Percentiles rank a stretch among this genome's conserved stretches.
Evolutionary conservation across 495 filamentous ascomycete species (phyloP).

Genomic region (Trypethelium eluteriae): DNA sequence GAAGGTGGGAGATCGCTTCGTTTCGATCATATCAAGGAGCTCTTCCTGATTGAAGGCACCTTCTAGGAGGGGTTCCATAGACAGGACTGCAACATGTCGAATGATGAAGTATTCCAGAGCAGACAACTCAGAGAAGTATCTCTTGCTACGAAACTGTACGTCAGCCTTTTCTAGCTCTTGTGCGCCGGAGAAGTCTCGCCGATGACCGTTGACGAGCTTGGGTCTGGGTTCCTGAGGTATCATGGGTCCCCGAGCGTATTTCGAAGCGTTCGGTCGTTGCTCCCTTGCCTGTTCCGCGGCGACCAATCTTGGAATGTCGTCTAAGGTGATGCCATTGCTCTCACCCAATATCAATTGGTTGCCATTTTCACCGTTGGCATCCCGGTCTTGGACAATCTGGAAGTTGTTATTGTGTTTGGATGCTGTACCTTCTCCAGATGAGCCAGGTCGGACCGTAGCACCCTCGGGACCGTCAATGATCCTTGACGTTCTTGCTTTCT

Average conservation of each 20-base stretch:
- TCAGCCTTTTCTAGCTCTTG: constrained; percentile 50
- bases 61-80: constrained; percentile 89
- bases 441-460: constrained; percentile 66
- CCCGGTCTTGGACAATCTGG: constrained; percentile 82
- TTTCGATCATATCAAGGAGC: constrained; percentile 88
- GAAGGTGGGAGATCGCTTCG: constrained; percentile 74
- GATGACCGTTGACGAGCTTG: constrained; percentile 64
- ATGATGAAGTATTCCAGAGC: constrained; percentile 97
- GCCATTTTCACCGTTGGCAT: constrained; percentile 61
- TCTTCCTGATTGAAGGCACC: constrained; percentile 89
- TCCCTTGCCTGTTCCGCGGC: constrained; percentile 91
- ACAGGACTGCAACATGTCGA: constrained; percentile 85
- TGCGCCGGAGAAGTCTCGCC: constrained; percentile 64
- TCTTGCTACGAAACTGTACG: constrained; percentile 46
- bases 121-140: constrained; percentile 93
- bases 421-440: constrained; percentile 57
- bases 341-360: constrained; percentile 77
- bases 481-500: constrained; percentile 78
- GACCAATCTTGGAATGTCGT: constrained; percentile 96
- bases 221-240: constrained; percentile 61
- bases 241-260: constrained; percentile 65
- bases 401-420: constrained; percentile 47
- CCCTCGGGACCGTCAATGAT: constrained; percentile 90
- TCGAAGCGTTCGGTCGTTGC: constrained; percentile 76
- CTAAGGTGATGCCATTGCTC: constrained; percentile 83